Conservation (phyloP, 2,329 filamentous ascomycete genomes). For the Ceratocystiopsis sp. region DNA sequence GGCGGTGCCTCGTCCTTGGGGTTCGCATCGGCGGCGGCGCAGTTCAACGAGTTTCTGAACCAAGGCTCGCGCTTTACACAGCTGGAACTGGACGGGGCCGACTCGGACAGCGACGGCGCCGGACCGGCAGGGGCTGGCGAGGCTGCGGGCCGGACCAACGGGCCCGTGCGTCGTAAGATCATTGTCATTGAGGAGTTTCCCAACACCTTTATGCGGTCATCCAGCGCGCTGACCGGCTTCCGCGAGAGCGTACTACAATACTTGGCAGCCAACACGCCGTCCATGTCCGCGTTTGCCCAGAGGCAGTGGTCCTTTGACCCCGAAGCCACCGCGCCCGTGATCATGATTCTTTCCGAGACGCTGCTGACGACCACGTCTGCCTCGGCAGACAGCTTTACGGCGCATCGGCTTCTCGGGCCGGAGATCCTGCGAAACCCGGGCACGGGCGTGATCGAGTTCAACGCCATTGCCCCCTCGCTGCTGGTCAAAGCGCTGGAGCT, state of each 20-base stretch:
- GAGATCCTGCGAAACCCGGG: slow-evolving; percentile 71
- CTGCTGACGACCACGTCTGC: slow-evolving; percentile 71
- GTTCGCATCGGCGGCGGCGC: slow-evolving; percentile 52
- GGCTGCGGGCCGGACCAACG: no score
- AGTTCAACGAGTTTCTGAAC: slow-evolving; percentile 85
- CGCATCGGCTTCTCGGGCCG: slow-evolving; percentile 73
- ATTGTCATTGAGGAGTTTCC: slow-evolving; percentile 73
- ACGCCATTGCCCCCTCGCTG: slow-evolving; percentile 72
- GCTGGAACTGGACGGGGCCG: slow-evolving; percentile 13
- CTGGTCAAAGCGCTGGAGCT: slow-evolving; percentile 70
- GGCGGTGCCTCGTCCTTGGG: slow-evolving; percentile 34
- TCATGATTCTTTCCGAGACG: slow-evolving; percentile 87
- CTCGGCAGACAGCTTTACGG: slow-evolving; percentile 79
- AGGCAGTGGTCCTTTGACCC: slow-evolving; percentile 11
- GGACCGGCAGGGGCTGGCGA: background rate
- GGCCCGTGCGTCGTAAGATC: slow-evolving; percentile 25
- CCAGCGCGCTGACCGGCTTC: slow-evolving; percentile 50
- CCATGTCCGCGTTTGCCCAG: slow-evolving; percentile 29
- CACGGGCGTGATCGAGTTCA: slow-evolving; percentile 75
- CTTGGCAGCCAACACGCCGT: slow-evolving; percentile 48
- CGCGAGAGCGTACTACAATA: slow-evolving; percentile 59
- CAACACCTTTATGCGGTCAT: slow-evolving; percentile 52
- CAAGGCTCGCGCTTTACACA: slow-evolving; percentile 64
- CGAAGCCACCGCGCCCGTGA: slow-evolving; percentile 48
- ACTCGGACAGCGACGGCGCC: slow-evolving; percentile 13